Base-by-base conservation (phyloP, 805 yeast genomes). In the Monosporozyma yasuniensis region DNA sequence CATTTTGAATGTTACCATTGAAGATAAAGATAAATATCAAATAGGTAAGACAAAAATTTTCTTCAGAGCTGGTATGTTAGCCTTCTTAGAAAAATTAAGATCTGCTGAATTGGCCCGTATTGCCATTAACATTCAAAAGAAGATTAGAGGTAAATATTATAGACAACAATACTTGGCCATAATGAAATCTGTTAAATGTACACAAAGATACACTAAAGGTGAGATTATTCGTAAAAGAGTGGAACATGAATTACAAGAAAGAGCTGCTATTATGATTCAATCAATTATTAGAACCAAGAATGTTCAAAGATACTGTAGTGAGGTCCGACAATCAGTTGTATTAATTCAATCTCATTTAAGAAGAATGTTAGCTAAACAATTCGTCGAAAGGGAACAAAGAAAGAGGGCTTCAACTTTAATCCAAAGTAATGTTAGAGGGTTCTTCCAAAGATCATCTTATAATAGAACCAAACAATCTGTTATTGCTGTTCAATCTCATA, bases 31-130 rank as follows among this genome's bases (percentile, higher is more conserved):
- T 46, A 87, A 85, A 59, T 90, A 84, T 67, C 96, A 91, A 69
- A 74, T 87, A 51, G 99, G 99, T 70, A 80, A 86, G 62, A 86
- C 96, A 38, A 91, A 93, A 70, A 87, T 91, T 50, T 91, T 91
- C 72, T 87, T 91, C 73, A 84, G 95, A 63, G 97, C 98, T 25
- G 98, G 99, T 63, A 85, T 91, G 84, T 75, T 93, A 66, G 98
- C 98, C 3, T 81, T 80, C 55, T 75, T 91, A 59, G 99, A 91
- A 69, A 87, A 87, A 56, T 68, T 84, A 60, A 81, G 98, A 67
- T 72, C 87, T 19, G 86, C 83, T 54, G 86, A 87, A 60, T 76
- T 89, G 52, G 77, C 77, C 60, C 76, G 72, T 45, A 81, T 95
- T 46, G 96, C 96, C 3, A 81, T 81, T 8, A 71, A 84, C 68